Evolutionary conservation across 768 basidiomycete species (phyloP), one percentile per base, ranked within the genome.

Genomic region (Infundibulicybe gibba): DNA sequence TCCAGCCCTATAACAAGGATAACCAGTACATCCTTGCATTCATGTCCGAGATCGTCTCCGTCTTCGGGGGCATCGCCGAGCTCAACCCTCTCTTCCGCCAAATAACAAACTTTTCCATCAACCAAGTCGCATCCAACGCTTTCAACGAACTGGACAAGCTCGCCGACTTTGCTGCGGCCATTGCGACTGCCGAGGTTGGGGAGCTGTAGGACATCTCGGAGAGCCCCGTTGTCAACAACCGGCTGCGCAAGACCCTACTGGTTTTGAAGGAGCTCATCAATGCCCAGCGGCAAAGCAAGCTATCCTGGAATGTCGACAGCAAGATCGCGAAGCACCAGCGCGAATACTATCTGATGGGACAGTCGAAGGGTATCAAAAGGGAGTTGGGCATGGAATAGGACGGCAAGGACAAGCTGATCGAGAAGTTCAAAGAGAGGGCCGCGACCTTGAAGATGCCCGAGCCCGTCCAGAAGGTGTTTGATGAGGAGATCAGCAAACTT

Each of bases 201-300:
- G 97, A 98, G 58, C 74, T 97, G 16, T 95, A 98, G 64, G 91
- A 90, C 52, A 93, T 98, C 1, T 73, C 98, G 32, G 94, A 97
- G 66, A 83, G 83, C 51, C 74, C 90, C 17, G 77, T 79, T 2
- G 85, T 98, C 15, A 90, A 92, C 44, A 94, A 95, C 52, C 77
- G 97, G 13, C 72, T 98, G 10, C 86, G 89, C 52, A 94, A 94
- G 66, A 87, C n/a, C n/a, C 94, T 98, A 8, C 69, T 94, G 21
- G 92, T 98, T 1, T 76, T 99, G 77, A 98, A 97, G 67, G 97
- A 98, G 63, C 77, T 97, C 30, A 97, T 97, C 64, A 97, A 97
- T 54, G 93, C 94, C 0, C 93, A 97, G 61, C 69, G 98, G 42
- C 95, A 97, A 66, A 84, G 80, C 57, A 97, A 95, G 67, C 86